Evolutionary conservation across 2,329 filamentous ascomycete genomes (phyloP).

Genomic region (Claviceps sorghi): DNA sequence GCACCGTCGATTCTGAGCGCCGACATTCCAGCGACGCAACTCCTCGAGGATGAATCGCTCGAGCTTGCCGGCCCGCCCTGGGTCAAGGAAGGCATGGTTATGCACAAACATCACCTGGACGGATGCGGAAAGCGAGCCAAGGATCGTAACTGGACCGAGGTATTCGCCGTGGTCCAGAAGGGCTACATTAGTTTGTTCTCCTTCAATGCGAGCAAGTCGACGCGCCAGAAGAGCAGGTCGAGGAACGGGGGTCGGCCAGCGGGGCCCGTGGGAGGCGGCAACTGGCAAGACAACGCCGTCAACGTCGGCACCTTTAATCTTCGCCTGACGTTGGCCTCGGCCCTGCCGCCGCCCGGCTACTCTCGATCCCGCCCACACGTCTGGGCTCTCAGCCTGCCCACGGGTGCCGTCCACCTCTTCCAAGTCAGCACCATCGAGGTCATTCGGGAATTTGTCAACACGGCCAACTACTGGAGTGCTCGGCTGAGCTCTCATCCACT

Average conservation of each 20-base stretch:
- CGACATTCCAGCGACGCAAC: slow-evolving; percentile 41
- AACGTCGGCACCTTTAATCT: slow-evolving; percentile 76
- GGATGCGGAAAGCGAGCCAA: slow-evolving; percentile 82
- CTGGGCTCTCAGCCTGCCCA: slow-evolving; percentile 84
- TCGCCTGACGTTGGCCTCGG: slow-evolving; percentile 80
- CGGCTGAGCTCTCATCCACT: slow-evolving; percentile 86
- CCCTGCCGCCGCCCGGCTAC: slow-evolving; percentile 80
- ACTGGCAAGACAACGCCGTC: slow-evolving; percentile 96
- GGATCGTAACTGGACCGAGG: slow-evolving; percentile 86
- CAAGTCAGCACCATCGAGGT: slow-evolving; percentile 93
- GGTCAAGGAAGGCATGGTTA: slow-evolving; percentile 92
- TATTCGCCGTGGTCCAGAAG: slow-evolving; percentile 91
- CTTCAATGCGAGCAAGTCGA: slow-evolving; percentile 69
- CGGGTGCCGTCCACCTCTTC: slow-evolving; percentile 92
- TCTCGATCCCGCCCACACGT: slow-evolving; percentile 82
- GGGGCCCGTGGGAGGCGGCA: slow-evolving; percentile 76
- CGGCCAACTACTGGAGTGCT: slow-evolving; percentile 96
- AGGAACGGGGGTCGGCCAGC: slow-evolving; percentile 34
- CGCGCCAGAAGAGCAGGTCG: slow-evolving; percentile 49
- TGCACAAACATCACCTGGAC: slow-evolving; percentile 93
- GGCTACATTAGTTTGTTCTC: slow-evolving; percentile 90
- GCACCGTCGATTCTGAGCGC: slow-evolving; percentile 42
- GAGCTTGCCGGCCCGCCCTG: slow-evolving; percentile 90
- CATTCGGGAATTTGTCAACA: slow-evolving; percentile 82
- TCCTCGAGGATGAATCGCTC: slow-evolving; percentile 84